A percentile compares a stretch with the other conserved stretches of the same genome.
Conservation (phyloP, 352 stramenopile genomes). For the Thalassiosira pacifica region DNA sequence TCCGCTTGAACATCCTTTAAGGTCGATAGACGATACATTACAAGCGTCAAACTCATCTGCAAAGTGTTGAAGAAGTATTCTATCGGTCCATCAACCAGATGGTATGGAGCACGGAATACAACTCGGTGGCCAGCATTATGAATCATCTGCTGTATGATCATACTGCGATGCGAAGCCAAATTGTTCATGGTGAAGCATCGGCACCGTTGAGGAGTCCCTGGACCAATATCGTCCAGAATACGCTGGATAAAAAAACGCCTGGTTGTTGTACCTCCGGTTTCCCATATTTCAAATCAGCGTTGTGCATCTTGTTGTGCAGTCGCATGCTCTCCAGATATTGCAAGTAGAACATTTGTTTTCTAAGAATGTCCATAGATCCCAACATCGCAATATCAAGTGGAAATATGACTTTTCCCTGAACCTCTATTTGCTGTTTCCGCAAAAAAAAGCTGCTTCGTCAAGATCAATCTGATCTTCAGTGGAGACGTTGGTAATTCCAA, state of each 20-base stretch:
- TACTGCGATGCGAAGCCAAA: not conserved
- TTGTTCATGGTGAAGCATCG: constrained; percentile 31
- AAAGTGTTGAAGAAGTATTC: constrained; percentile 33
- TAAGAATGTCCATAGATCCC: constrained; percentile 9
- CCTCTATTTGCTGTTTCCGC: constrained; percentile 1
- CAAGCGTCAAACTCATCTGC: not conserved
- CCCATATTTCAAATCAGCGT: not conserved
- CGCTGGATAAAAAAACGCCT: not conserved
- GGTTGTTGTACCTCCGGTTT: not conserved
- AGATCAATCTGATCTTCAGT: constrained; percentile 17
- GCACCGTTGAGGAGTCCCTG: not conserved
- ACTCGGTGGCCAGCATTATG: constrained; percentile 3
- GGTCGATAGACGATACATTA: not conserved
- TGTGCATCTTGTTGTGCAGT: not conserved
- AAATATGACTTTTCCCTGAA: constrained; percentile 1
- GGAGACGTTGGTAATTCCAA: not conserved
- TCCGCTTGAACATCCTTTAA: not conserved
- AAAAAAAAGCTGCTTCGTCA: constrained; percentile 15
- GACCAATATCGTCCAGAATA: no score
- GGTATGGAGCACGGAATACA: constrained; percentile 30
- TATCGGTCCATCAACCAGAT: constrained; percentile 20
- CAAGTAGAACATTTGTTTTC: not conserved
- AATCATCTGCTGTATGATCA: not conserved
- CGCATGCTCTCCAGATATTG: constrained; percentile 2
- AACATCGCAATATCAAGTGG: not conserved